These are phyloP conservation scores for Myxozyma kluyveri DNA, from an alignment of 805 yeast species.

Conservation along the genomic window DNA sequence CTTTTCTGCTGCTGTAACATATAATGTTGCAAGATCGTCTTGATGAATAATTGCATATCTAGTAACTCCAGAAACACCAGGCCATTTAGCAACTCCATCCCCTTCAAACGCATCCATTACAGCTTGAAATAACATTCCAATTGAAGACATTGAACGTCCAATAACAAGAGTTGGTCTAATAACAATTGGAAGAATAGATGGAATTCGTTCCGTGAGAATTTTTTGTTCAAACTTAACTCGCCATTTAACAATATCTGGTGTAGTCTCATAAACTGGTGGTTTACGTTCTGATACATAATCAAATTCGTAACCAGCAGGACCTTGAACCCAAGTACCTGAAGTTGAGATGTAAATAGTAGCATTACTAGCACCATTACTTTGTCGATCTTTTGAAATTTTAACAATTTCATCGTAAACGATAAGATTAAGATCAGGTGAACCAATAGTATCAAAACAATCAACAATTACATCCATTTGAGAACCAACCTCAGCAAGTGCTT, in stretches of 20 bases:
- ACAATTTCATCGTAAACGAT: slow-evolving; percentile 11
- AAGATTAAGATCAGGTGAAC: not conserved
- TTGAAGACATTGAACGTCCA: slow-evolving; percentile 11
- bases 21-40: slow-evolving; percentile 14
- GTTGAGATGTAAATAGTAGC: slow-evolving; percentile 9
- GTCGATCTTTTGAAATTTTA: not conserved
- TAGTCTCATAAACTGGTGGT: slow-evolving; percentile 6
- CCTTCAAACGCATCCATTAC: slow-evolving; percentile 2
- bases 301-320: slow-evolving; percentile 5
- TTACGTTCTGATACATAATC: slow-evolving; percentile 12
- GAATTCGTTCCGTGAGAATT: not conserved
- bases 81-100: slow-evolving; percentile 11
- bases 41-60: slow-evolving; percentile 15
- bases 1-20: slow-evolving; percentile 8
- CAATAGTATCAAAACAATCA: slow-evolving; percentile 9
- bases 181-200: slow-evolving; percentile 13
- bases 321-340: slow-evolving; percentile 21
- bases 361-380: not conserved
- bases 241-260: slow-evolving; percentile 12
- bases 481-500: not conserved
- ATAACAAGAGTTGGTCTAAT: slow-evolving; percentile 13
- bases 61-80: slow-evolving; percentile 8
- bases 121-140: slow-evolving; percentile 3
- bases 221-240: slow-evolving; percentile 12
- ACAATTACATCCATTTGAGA: slow-evolving; percentile 15